phyloP scores from a whole-genome alignment of 176 grass and related monocot genomes.

The Guadua angustifolia region DNA sequence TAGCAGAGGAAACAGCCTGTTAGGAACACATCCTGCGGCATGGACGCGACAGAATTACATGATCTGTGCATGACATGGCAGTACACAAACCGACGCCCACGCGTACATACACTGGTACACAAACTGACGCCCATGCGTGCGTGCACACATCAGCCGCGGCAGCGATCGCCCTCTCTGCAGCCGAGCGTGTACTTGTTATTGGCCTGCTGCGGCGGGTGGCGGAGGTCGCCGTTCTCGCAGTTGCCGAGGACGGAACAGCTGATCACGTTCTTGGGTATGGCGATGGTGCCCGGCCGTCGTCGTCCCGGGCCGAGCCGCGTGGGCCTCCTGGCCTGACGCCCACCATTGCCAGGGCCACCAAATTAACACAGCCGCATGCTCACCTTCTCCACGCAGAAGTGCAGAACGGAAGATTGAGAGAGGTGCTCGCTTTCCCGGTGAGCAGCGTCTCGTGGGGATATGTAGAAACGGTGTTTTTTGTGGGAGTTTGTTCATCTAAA shows the following conservation, averaged over 20 bases:
- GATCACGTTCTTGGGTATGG: not conserved
- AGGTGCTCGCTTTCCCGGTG: not conserved
- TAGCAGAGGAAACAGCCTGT: too few species aligned
- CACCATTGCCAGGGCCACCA: not conserved
- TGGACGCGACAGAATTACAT: not conserved
- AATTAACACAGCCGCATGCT: not conserved
- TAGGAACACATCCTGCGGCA: not conserved
- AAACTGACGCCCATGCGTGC: not conserved
- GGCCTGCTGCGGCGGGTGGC: not conserved
- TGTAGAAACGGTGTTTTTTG: not conserved
- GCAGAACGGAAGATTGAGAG: not conserved
- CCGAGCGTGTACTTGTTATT: not conserved
- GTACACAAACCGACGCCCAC: not conserved
- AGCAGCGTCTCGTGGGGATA: too few species aligned
- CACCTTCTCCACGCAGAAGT: not conserved
- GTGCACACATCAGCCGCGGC: not conserved
- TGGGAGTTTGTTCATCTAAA: not conserved
- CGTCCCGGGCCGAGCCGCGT: not conserved
- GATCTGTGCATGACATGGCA: not conserved
- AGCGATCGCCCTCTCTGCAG: not conserved
- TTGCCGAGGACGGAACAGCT: constrained; percentile 19
- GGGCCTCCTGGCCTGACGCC: not conserved
- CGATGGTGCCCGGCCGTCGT: not conserved
- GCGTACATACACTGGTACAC: not conserved
- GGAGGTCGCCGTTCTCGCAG: not conserved